Base-by-base conservation (phyloP, 495 filamentous ascomycete species). In the Astrothelium subdiscretum region DNA sequence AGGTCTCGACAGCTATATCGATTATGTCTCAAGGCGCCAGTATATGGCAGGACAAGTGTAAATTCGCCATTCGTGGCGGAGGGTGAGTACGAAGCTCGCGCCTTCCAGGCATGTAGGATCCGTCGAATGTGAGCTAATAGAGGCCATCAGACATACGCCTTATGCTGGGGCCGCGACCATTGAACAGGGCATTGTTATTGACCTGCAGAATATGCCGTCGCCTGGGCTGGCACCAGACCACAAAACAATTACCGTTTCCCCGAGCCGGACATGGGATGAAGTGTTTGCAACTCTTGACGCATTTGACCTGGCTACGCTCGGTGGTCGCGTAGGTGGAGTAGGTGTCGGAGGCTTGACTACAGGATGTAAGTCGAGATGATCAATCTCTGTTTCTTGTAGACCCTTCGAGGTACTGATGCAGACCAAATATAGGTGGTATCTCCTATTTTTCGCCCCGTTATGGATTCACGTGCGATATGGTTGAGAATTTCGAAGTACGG, bases 271-370 rank as follows among this genome's bases (percentile, higher is more conserved):
- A 22, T 67, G 65, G 65, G 44, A 43, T 29, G 74, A 77, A 6
- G 77, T 85, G 26, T 81, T 80, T 31, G 35, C 57, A 10, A 66
- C 67, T 20, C 75, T 85, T 1, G 79, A 81, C 31, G 71, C 74
- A 13, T 68, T 76, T 1, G 71, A 73, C 38, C 74, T 80, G 35
- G 74, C 75, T 3, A 78, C 76, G 15, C 67, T 77, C n/a, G 82
- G 83, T 15, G 81, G 79, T 1, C 74, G 82, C 26, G 80, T 77
- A 20, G 57, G 70, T 0, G 59, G 59, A 2, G 73, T 81, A 42
- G 77, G 78, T 22, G 76, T 77, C 15, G 73, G 66, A 3, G 77
- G 75, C 13, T 69, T 78, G 4, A 64, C 65, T 1, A 62, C 74
- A 18, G 76, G 78, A 52, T 79, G 78, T 69, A 58, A 67, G 58